These are phyloP conservation scores for Macrophomina tecta DNA, from an alignment of 2,329 filamentous ascomycete genomes.

Conservation along the genomic window DNA sequence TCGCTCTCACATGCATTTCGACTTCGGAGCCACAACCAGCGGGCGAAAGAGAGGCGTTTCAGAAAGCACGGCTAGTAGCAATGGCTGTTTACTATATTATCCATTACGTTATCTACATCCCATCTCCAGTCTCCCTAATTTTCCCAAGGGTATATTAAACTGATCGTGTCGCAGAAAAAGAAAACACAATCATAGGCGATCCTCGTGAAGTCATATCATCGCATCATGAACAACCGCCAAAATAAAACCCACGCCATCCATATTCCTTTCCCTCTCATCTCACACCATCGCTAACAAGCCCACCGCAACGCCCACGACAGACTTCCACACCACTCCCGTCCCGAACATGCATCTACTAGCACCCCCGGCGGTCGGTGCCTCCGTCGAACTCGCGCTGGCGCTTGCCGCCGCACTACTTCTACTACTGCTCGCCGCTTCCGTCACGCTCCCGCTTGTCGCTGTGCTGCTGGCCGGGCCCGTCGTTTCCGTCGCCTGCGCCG, in stretches of 20 bases:
- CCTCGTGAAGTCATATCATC: neutral
- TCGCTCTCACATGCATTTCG: no score
- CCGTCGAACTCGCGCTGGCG: neutral
- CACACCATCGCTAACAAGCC: neutral
- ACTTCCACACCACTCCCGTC: neutral
- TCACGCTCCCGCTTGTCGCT: neutral
- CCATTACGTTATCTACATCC: neutral
- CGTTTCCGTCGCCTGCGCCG: neutral
- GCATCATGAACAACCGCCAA: neutral
- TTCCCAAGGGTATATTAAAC: constrained; percentile 8
- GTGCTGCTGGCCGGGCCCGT: no score
- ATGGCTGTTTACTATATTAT: no score
- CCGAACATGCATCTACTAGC: neutral
- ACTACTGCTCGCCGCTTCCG: neutral
- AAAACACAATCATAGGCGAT: neutral
- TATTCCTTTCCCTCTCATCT: neutral
- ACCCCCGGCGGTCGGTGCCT: constrained; percentile 1
- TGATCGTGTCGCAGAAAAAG: neutral
- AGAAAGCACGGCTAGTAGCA: no score
- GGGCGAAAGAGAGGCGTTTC: no score
- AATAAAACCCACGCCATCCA: neutral
- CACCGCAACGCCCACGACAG: neutral
- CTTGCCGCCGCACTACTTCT: neutral
- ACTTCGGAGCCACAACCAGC: no score
- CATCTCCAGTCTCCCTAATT: neutral